Conservation (phyloP, 192 early-diverging fungal genomes). For the Backusella parvicylindrica region DNA sequence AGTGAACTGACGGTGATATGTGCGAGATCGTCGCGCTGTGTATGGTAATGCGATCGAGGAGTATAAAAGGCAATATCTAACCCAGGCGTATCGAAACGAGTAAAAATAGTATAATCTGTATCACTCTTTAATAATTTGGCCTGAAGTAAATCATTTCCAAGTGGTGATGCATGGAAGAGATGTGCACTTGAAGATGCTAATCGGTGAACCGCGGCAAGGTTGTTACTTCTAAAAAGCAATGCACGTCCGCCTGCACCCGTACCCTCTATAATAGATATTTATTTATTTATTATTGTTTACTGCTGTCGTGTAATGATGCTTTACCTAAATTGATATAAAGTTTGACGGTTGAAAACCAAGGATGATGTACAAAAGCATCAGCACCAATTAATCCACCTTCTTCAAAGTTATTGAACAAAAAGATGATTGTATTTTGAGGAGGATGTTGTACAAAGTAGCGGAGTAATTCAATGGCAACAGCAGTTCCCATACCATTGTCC, state of each 20-base stretch:
- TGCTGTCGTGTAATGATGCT: neutral
- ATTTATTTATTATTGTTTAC: neutral
- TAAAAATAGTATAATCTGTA: constrained; percentile 67
- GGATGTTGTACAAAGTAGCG: constrained; percentile 58
- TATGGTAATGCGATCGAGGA: constrained; percentile 63
- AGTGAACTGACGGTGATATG: constrained; percentile 50
- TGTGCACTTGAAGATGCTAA: constrained; percentile 44
- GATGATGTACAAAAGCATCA: constrained; percentile 57
- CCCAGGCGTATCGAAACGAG: constrained; percentile 54
- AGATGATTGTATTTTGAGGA: constrained; percentile 57
- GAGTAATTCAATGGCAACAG: constrained; percentile 58
- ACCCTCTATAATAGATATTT: constrained; percentile 44
- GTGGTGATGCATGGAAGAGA: constrained; percentile 54
- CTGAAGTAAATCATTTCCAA: constrained; percentile 64
- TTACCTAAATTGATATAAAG: constrained; percentile 64
- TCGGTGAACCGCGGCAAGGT: constrained; percentile 30
- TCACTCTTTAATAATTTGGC: constrained; percentile 42
- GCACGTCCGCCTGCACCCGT: constrained; percentile 71
- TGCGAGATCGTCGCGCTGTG: constrained; percentile 50
- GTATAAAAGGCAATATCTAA: constrained; percentile 67
- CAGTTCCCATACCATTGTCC: constrained; percentile 67
- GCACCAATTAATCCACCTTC: constrained; percentile 65
- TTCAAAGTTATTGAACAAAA: constrained; percentile 74
- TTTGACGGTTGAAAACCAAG: constrained; percentile 60
- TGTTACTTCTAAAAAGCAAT: constrained; percentile 55